Base-by-base conservation (phyloP, 2,329 filamentous ascomycete genomes). In the Westerdykella aurantiaca region DNA sequence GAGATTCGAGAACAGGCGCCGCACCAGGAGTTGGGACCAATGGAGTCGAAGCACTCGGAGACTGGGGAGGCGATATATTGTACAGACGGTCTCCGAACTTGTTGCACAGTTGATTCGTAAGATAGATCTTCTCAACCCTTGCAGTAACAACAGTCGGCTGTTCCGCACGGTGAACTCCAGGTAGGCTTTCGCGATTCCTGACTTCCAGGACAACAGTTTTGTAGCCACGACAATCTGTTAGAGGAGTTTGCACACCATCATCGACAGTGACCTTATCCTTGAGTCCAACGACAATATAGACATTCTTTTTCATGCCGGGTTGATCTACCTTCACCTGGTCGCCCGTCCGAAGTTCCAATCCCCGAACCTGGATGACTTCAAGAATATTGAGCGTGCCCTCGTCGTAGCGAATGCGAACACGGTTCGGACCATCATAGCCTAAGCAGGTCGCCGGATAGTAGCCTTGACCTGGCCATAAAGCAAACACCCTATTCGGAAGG, bases 391-490 rank as follows among this genome's bases (percentile, higher is more conserved):
- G 56, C 4, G 68, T 72, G 11, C 64, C 69, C 46, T 76, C 73
- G 47, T 76, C 74, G 41, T 71, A 77, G n/a, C 67, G 66, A 18
- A 76, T 54, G 12, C 67, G 60, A 51, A 75, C 74, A 23, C 70
- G 71, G 10, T 65, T 59, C 2, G 61, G 55, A 37, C 67, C 59
- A 16, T 72, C 65, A 13, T 63, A 65, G 2, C 73, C 75, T 29
- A 81, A 59, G 52, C 74, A 82, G n/a, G 73, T 78, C 7, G 77
- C 80, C 38, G 80, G 78, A 55, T 80, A 81, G 56, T 76, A 83
- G n/a, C 67, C 70, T 42, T 72, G 72, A 16, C 75, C 74, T 50
- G 73, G 79, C 72, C 80, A 83, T 22, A 71, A 69, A 6, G 80
- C 79, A 48, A 82, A 72, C 0, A 83, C 72, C 47, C 80, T 72